phyloP scores from a whole-genome alignment of 192 early-diverging fungal species.

The Backusella liffmaniae region DNA sequence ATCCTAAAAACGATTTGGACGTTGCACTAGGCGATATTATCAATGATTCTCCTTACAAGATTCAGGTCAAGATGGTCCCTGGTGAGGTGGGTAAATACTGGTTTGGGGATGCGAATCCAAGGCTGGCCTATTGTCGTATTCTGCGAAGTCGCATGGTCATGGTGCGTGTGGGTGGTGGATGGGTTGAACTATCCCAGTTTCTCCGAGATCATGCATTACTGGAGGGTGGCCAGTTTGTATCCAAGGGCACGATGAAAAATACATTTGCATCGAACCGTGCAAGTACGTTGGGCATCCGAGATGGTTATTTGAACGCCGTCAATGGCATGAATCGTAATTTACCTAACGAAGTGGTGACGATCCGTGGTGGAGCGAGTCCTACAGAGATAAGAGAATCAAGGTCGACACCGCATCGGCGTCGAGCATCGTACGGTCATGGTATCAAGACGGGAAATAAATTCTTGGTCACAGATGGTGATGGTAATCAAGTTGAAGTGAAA shows the following conservation, averaged over 20 bases:
- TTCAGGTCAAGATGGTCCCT: constrained; percentile 46
- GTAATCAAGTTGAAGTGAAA: constrained; percentile 29
- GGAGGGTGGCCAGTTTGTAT: constrained; percentile 21
- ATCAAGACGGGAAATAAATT: constrained; percentile 36
- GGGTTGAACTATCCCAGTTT: constrained; percentile 57
- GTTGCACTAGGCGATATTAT: constrained; percentile 57
- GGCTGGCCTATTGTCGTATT: constrained; percentile 62
- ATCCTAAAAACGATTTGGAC: constrained; percentile 57
- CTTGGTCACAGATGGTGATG: constrained; percentile 31
- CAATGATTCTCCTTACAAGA: constrained; percentile 54
- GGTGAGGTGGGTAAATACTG: constrained; percentile 61
- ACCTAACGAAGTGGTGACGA: neutral
- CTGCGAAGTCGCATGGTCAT: constrained; percentile 61
- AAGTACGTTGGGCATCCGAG: neutral
- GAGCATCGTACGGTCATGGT: constrained; percentile 8
- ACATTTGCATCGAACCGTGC: neutral
- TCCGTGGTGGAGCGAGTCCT: neutral
- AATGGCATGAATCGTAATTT: neutral
- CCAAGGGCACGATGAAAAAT: neutral
- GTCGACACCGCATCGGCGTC: constrained; percentile 20
- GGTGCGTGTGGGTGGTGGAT: constrained; percentile 68
- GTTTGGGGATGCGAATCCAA: constrained; percentile 64
- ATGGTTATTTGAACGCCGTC: neutral
- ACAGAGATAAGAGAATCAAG: constrained; percentile 9
- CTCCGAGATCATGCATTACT: constrained; percentile 27